Evolutionary conservation across 192 early-diverging fungal species (phyloP).

Genomic region (Coemansia guatemalensis): DNA sequence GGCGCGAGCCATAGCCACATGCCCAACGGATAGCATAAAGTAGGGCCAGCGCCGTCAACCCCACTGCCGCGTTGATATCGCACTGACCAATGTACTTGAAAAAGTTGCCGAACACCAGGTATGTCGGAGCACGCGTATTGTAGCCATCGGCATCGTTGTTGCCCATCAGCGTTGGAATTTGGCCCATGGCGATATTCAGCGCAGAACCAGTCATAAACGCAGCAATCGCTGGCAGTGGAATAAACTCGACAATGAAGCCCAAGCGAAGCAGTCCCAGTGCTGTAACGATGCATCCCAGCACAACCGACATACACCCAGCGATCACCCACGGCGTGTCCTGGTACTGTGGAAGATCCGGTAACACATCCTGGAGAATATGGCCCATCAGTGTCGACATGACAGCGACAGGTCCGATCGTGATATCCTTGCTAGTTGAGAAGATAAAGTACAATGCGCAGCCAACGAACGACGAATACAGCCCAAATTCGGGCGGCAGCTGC

Average conservation of each 20-base stretch:
- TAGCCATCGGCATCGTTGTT: conserved; percentile 60
- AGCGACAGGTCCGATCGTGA: conserved; percentile 74
- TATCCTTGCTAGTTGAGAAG: conserved; percentile 72
- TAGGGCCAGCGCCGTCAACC: conserved; percentile 51
- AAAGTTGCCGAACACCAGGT: conserved; percentile 75
- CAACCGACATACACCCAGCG: conserved; percentile 61
- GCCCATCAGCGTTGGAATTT: conserved; percentile 78
- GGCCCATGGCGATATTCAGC: conserved; percentile 75
- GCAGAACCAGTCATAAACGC: conserved; percentile 89
- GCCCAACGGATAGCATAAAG: conserved; percentile 47
- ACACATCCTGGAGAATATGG: conserved; percentile 55
- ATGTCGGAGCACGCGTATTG: conserved; percentile 70
- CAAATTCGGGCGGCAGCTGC: conserved; percentile 67
- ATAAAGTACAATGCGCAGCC: conserved; percentile 68
- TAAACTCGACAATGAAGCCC: conserved; percentile 86
- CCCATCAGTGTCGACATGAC: conserved; percentile 78
- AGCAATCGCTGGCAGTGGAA: conserved; percentile 77
- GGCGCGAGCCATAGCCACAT: conserved; percentile 30
- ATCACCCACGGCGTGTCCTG: conserved; percentile 56
- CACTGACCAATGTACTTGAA: conserved; percentile 54
- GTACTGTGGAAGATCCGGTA: conserved; percentile 50
- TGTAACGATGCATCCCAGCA: conserved; percentile 71
- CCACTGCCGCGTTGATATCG: conserved; percentile 49
- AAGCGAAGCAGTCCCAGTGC: conserved; percentile 77
- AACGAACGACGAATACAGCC: conserved; percentile 74